A percentile compares a stretch with the other conserved stretches of the same genome.
Conservation (phyloP, 352 stramenopile genomes). For the Plasmopara halstedii region DNA sequence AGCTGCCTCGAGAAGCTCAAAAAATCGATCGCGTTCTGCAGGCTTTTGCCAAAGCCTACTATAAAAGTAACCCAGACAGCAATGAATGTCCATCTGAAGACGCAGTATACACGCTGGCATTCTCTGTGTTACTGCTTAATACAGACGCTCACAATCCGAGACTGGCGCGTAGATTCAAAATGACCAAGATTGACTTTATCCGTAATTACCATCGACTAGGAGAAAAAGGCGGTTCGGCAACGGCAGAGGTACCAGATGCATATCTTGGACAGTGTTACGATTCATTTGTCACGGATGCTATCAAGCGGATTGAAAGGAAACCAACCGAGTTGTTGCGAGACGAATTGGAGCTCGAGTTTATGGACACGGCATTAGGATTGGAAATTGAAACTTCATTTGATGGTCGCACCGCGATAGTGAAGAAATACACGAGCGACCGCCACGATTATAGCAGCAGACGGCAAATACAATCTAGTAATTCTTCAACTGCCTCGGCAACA, state of each 20-base stretch:
- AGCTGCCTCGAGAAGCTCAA: slow-evolving; percentile 64
- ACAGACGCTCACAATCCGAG: slow-evolving; percentile 73
- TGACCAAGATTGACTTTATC: slow-evolving; percentile 66
- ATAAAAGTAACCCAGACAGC: slow-evolving; percentile 41
- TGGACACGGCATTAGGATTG: slow-evolving; percentile 38
- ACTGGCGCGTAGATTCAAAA: slow-evolving; percentile 59
- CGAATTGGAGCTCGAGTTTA: slow-evolving; percentile 67
- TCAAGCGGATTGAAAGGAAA: slow-evolving; percentile 57
- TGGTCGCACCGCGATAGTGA: slow-evolving; percentile 54
- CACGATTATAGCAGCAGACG: slow-evolving; percentile 38
- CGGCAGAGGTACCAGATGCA: slow-evolving; percentile 27
- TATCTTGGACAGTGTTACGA: slow-evolving; percentile 63
- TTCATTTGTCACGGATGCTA: slow-evolving; percentile 45
- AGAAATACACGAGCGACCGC: slow-evolving; percentile 36
- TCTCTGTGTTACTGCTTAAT: slow-evolving; percentile 73
- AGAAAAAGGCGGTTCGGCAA: slow-evolving; percentile 19
- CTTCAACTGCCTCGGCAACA: slow-evolving; percentile 3
- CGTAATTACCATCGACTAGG: slow-evolving; percentile 61
- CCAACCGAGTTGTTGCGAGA: slow-evolving; percentile 28
- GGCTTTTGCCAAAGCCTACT: slow-evolving; percentile 66
- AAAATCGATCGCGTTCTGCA: slow-evolving; percentile 84
- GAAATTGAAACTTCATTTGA: slow-evolving; percentile 80
- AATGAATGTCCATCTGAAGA: slow-evolving; percentile 56
- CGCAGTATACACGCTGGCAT: slow-evolving; percentile 68
- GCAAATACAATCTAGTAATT: slow-evolving; percentile 13